phyloP scores from a whole-genome alignment of 1,284 basidiomycete species.

The Sphagnurus paluster region DNA sequence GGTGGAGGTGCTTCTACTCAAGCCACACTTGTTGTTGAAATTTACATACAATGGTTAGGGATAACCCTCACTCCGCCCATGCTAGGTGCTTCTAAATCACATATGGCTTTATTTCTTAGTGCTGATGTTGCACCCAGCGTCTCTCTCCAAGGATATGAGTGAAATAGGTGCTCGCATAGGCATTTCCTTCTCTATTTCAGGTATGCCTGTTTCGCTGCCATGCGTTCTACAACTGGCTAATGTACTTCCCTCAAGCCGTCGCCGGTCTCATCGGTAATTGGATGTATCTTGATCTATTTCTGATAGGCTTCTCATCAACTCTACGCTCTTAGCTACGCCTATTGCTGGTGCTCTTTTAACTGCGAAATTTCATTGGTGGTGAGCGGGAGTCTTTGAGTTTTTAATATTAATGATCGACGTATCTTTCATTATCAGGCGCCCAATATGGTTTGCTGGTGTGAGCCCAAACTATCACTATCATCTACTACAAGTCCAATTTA shows the following conservation, averaged over 20 bases:
- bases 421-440: conserved; percentile 3
- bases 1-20: conserved; percentile 36
- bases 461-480: conserved; percentile 3
- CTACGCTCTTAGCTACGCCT: conserved; percentile 21
- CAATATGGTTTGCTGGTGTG: conserved; percentile 7
- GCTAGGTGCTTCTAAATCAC: conserved; percentile 17
- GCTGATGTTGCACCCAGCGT: conserved; percentile 7
- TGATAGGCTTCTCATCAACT: background rate
- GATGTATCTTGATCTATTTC: background rate
- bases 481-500: background rate
- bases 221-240: conserved; percentile 2
- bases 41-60: conserved; percentile 1
- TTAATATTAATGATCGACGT: no score
- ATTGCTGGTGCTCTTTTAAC: conserved; percentile 27
- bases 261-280: conserved; percentile 34
- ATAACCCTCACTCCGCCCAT: conserved; percentile 25
- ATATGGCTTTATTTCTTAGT: background rate
- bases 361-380: conserved; percentile 17
- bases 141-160: conserved; percentile 32
- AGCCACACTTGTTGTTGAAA: background rate
- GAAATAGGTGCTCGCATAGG: conserved; percentile 44
- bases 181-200: conserved; percentile 38
- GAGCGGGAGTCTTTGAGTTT: background rate
- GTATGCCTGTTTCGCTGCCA: conserved; percentile 23
- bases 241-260: conserved; percentile 25